These are phyloP conservation scores for Penicillium silybi DNA, from an alignment of 495 filamentous ascomycete genomes.

Conservation along the genomic window DNA sequence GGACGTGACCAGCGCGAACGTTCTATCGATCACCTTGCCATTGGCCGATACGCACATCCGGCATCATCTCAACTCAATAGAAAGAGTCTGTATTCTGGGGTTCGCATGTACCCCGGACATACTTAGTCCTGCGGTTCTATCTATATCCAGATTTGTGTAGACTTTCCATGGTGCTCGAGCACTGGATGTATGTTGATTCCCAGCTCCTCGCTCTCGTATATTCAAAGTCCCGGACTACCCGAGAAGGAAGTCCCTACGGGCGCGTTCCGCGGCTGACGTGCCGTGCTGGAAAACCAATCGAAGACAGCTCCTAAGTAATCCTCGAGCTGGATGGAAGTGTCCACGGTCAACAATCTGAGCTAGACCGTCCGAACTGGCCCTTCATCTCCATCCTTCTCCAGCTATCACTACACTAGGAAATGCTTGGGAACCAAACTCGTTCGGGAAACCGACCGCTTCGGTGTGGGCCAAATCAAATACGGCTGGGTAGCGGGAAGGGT, in stretches of 20 bases:
- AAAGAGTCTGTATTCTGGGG: background rate
- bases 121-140: background rate
- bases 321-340: background rate
- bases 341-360: background rate
- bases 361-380: background rate
- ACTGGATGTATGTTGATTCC: background rate
- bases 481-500: constrained; percentile 4
- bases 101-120: background rate
- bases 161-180: background rate
- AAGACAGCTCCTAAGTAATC: background rate
- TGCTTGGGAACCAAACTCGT: constrained; percentile 8
- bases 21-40: background rate
- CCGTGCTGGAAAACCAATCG: background rate
- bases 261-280: constrained; percentile 24
- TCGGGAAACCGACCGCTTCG: constrained; percentile 18
- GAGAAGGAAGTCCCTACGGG: constrained; percentile 7
- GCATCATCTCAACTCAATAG: constrained; percentile 1
- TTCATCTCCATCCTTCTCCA: background rate
- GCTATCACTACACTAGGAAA: background rate
- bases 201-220: constrained; percentile 9
- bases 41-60: background rate
- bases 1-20: background rate
- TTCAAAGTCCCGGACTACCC: background rate
- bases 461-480: constrained; percentile 1
- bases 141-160: background rate